Conservation (phyloP, 129 eudicot genomes). For the Tagetes patula region DNA sequence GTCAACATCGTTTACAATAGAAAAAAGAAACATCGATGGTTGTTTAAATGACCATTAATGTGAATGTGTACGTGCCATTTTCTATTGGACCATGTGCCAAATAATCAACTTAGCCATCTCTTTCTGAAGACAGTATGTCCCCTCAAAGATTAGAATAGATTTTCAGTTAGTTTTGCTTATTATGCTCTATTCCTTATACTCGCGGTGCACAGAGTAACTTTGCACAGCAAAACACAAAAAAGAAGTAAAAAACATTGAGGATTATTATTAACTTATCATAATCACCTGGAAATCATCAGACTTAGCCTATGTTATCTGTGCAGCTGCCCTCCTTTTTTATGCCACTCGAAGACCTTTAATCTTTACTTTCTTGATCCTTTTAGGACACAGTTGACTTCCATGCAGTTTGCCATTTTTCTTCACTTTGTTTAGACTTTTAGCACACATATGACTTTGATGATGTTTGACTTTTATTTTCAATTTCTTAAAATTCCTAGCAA, state of each 20-base stretch:
- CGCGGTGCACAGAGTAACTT: background rate
- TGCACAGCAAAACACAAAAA: conserved; percentile 2
- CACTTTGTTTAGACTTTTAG: conserved; percentile 1
- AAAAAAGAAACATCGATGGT: background rate
- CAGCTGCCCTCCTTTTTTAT: background rate
- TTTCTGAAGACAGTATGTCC: conserved; percentile 20
- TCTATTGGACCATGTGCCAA: conserved; percentile 6
- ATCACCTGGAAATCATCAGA: conserved; percentile 1
- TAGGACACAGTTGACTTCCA: background rate
- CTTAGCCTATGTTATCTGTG: conserved; percentile 1
- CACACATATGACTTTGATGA: background rate
- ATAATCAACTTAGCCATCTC: conserved; percentile 8
- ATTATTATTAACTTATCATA: background rate
- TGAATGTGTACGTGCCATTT: conserved; percentile 11
- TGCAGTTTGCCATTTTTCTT: background rate
- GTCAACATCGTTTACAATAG: background rate
- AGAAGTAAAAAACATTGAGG: background rate
- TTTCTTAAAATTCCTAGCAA: background rate
- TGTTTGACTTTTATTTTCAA: background rate
- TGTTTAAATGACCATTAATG: conserved; percentile 21
- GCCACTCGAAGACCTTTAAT: conserved; percentile 1
- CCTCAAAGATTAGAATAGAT: conserved; percentile 9
- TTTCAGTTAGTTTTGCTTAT: background rate
- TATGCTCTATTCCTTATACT: background rate
- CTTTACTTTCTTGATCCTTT: conserved; percentile 15